Evolutionary conservation across 1,139 yeast species (phyloP), one percentile per base, ranked within the genome.

Genomic region (Pichia sp.): DNA sequence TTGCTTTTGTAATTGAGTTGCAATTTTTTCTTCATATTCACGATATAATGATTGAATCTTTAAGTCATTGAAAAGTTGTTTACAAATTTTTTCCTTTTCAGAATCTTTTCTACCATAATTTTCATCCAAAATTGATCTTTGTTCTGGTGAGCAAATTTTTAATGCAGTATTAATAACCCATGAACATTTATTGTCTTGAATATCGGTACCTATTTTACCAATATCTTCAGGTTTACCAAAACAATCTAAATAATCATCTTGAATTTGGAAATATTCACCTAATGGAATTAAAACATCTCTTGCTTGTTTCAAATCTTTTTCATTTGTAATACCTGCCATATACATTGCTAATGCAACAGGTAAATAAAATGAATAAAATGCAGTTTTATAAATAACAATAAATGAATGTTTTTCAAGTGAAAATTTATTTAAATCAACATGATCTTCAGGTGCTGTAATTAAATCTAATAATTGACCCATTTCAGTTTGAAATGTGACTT

Each of bases 221-320:
- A 92, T 92, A 60, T 90, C 90, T 63, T 86, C 95, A 40, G 98
- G 97, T 56, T 94, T 89, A 53, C 98, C 99, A 63, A 87, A 94
- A 68, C 97, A 87, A 67, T 94, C 99, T 58, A 94, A 78, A 70
- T 73, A 94, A 67, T 94, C 99, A 64, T 94, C 99, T 70, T 94
- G 98, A 57, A 94, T 87, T 71, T 94, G 99, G 83, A 94, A 94
- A 66, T 94, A 94, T 68, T 94, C 97, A 50, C 99, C 99, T 57
- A 92, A 77, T 49, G 97, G 97, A 53, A 94, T 81, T 66, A 94
- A 76, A 41, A 94, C 80, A 57, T 87, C 94, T 53, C 74, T 76
- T 22, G 89, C 97, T 70, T 92, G 98, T 64, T 86, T 76, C 64
- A 94, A 75, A 65, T 90, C 96, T 55, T 70, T 65, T 48, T 76